Evolutionary conservation across 805 yeast species (phyloP), one percentile per base, ranked within the genome.

Genomic region (Cyberlindnera samutprakarnensis): DNA sequence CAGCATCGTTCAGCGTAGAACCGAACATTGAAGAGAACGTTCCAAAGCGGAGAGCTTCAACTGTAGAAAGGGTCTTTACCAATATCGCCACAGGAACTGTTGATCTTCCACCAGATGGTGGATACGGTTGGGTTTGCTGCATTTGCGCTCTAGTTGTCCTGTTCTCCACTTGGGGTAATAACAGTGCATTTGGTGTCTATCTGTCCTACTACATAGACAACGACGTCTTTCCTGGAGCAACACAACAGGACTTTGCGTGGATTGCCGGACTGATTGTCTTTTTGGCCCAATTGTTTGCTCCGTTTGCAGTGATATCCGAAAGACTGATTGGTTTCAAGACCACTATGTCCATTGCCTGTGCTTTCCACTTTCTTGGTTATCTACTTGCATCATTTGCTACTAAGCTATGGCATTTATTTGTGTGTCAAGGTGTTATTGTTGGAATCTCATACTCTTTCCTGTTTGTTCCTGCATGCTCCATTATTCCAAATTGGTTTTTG

Each of bases 81-180:
- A 59, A 59, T 32, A 44, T 40, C 23, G 37, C 56, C 0, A 59
- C 60, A 0, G 64, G 64, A 13, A 43, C 45, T 12, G 23, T 60
- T 4, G 59, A 57, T 19, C 43, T 57, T 13, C 68, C 68, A 1
- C 77, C 78, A 1, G 88, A 80, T 51, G 78, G 75, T 27, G 86
- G 86, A 3, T 68, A 72, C 35, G 85, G 82, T 2, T 76, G 85
- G 81, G 73, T 78, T 0, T 62, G 77, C 14, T 68, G 71, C 11
- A 38, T 69, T 12, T 72, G 75, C 11, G 66, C 71, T 4, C 57
- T 64, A 18, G 31, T 73, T 4, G 56, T 74, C 25, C 72, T 74
- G 51, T 68, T 75, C 41, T 62, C 70, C 23, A 70, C 84, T 0
- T 81, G 90, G 88, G 92, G 92, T 12, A 69, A 80, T 41, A 79